A percentile compares a stretch with the other conserved stretches of the same genome.
Evolutionary conservation across 306 rosid species (phyloP).

Genomic region (Benincasa hispida): DNA sequence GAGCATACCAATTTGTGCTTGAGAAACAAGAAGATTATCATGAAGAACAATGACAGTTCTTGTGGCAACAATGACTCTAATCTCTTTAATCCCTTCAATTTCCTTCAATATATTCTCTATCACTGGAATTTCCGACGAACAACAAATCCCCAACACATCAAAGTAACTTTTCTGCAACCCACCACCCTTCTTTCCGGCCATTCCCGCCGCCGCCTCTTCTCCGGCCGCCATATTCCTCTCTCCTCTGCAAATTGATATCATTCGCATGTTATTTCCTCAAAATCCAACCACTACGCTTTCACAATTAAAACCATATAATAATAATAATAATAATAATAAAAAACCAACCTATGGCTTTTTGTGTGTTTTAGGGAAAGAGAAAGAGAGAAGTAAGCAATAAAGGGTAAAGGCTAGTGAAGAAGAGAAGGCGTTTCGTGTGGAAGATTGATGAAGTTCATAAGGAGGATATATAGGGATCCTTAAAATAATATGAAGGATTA

Average conservation of each 20-base stretch:
- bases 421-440: neutral
- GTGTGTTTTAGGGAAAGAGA: neutral
- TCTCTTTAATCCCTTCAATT: conserved; percentile 57
- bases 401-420: neutral
- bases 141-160: conserved; percentile 81
- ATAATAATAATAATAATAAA: too few relatives aligned
- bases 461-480: neutral
- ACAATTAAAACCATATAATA: neutral
- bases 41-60: conserved; percentile 82
- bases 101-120: conserved; percentile 54
- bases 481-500: neutral
- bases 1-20: conserved; percentile 59
- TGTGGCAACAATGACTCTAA: conserved; percentile 56
- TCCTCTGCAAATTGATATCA: too few relatives aligned
- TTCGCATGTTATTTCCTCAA: neutral
- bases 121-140: conserved; percentile 72
- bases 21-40: conserved; percentile 53
- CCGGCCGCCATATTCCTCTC: neutral
- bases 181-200: neutral
- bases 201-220: too few relatives aligned
- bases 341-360: too few relatives aligned
- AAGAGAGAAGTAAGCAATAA: neutral
- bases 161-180: conserved; percentile 61
- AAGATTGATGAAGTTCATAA: neutral
- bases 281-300: neutral